Conservation (phyloP, 495 filamentous ascomycete genomes). For the Beverwykella pulmonaria region DNA sequence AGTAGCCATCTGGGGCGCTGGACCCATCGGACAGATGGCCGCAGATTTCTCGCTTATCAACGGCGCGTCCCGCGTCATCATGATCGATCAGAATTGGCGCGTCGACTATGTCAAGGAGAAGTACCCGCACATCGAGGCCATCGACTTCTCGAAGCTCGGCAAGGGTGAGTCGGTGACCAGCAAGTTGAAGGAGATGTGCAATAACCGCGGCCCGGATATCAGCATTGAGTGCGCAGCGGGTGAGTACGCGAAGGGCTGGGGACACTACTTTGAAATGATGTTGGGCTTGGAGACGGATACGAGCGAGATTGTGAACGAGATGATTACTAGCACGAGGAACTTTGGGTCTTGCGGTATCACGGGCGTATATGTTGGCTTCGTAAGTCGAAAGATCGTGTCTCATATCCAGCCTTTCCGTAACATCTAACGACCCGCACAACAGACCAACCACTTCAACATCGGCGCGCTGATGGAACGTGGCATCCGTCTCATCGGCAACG, state of each 20-base stretch:
- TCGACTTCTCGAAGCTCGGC: constrained; percentile 60
- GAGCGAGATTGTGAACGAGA: constrained; percentile 85
- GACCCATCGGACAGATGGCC: constrained; percentile 78
- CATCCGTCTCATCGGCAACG: constrained; percentile 78
- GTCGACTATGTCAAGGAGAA: constrained; percentile 67
- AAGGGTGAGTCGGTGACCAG: constrained; percentile 63
- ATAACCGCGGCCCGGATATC: constrained; percentile 69
- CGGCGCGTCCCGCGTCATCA: constrained; percentile 74
- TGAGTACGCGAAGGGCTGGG: constrained; percentile 83
- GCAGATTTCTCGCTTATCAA: constrained; percentile 71
- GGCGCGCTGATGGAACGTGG: constrained; percentile 87
- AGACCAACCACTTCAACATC: constrained; percentile 83
- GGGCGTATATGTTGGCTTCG: constrained; percentile 80
- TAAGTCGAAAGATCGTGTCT: too few species aligned
- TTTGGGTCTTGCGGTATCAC: constrained; percentile 79
- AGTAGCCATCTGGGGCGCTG: constrained; percentile 83
- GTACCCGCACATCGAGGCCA: constrained; percentile 62
- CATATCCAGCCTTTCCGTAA: too few species aligned
- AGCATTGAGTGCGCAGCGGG: constrained; percentile 83
- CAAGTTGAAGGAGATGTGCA: constrained; percentile 72
- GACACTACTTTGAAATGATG: constrained; percentile 73
- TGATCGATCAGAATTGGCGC: constrained; percentile 80
- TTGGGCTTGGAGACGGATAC: constrained; percentile 83
- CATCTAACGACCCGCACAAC: too few species aligned
- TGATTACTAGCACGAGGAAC: constrained; percentile 74